Evolutionary conservation across 1,284 basidiomycete genomes (phyloP), one percentile per base, ranked within the genome.

Genomic region (Caloboletus inedulis): DNA sequence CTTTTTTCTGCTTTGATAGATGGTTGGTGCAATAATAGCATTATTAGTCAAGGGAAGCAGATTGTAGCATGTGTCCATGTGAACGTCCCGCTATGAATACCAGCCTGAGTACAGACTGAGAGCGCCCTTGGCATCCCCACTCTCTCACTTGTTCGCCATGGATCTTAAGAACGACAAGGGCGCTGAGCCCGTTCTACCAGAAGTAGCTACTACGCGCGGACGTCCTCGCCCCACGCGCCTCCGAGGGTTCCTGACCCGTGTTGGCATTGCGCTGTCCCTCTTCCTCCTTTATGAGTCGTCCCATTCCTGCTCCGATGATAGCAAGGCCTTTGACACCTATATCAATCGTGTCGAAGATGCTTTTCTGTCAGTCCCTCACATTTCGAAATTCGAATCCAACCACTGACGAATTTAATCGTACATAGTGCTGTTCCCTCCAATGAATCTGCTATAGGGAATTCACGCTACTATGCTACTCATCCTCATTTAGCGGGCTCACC

Each of bases 401-500:
- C 12, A 16, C 47, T 62, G 40, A 66, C 41, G 14, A 33, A 33
- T 25, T n/a, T n/a, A n/a, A 4, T 21, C 29, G n/a, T 41, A 35
- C 43, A 31, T n/a, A 69, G 63, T 30, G 45, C 47, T 4, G 54
- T 68, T 23, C 65, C 62, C 13, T 60, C 60, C 27, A 53, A 55
- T 7, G 59, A 66, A 29, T 66, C 59, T 19, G 66, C 68, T 2
- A 25, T 69, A 7, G 49, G 44, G 18, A 57, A 78, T 7, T 88
- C 84, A 27, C 79, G 79, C 27, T 65, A 71, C 33, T 86, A 80
- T 67, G 83, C 84, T 2, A 80, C 79, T 1, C 80, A 84, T 57
- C 87, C 89, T 25, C 89, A 91, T 68, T 71, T 89, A 43, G 87
- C 87, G 3, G 87, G 88, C 29, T 82, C 85, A 13, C 60, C 70